phyloP scores from a whole-genome alignment of 805 yeast genomes.

The Wickerhamiella musiphila region DNA sequence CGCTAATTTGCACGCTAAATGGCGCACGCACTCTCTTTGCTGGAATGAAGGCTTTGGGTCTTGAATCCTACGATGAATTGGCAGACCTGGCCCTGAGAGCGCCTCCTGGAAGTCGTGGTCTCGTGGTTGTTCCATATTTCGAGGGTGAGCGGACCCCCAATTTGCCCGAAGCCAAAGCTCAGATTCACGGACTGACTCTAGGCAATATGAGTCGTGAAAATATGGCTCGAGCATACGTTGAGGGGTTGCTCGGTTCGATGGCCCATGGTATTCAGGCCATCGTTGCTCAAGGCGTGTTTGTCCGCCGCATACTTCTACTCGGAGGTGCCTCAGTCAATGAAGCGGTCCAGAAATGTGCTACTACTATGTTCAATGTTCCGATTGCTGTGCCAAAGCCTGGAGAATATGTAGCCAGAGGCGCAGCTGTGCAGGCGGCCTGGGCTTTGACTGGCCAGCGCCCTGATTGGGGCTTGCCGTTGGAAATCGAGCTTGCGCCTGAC shows the following conservation, averaged over 20 bases:
- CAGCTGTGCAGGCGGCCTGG: conserved; percentile 17
- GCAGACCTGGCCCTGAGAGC: conserved; percentile 10
- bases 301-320: conserved; percentile 11
- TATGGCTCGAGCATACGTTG: conserved; percentile 15
- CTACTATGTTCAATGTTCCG: conserved; percentile 10
- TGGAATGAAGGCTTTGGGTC: conserved; percentile 5
- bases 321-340: conserved; percentile 16
- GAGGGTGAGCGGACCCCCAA: conserved; percentile 19
- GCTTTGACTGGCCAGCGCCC: conserved; percentile 10
- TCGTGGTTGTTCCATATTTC: conserved; percentile 15
- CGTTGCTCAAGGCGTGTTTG: conserved; percentile 1
- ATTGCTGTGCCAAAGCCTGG: conserved; percentile 11
- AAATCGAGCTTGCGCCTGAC: conserved; percentile 5
- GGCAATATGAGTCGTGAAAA: conserved; percentile 8
- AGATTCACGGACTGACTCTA: conserved; percentile 13
- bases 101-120: conserved; percentile 11
- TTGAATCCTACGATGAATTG: conserved; percentile 9
- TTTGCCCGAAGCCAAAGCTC: conserved; percentile 13
- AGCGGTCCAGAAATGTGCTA: conserved; percentile 14
- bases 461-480: conserved; percentile 11
- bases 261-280: conserved; percentile 13
- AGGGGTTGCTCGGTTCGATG: conserved; percentile 14
- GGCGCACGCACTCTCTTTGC: conserved; percentile 15
- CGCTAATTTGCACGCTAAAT: conserved; percentile 15
- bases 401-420: conserved; percentile 17